Base-by-base conservation (phyloP, 2,329 filamentous ascomycete genomes). In the Ascochyta rabiei region DNA sequence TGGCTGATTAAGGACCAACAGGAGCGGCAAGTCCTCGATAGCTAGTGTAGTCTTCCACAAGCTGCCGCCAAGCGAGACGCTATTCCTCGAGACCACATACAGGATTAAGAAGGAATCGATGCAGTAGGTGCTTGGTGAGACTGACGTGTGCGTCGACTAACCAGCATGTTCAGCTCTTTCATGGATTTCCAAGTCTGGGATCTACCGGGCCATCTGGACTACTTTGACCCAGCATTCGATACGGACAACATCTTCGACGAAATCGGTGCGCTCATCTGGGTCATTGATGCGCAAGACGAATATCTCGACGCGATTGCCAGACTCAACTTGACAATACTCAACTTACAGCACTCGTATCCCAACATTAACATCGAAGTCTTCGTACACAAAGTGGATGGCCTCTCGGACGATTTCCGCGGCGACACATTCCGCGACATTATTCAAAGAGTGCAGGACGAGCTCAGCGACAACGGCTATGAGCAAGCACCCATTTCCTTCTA, bases 101-200 rank as follows among this genome's bases (percentile, higher is more conserved):
- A 85, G 90, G 28, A 96, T 98, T 60, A 92, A 96, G 71, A 96
- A 96, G 72, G 92, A 97, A 66, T 91, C 90, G 3, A 93, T 98
- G 82, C 91, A 95, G 93, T 97, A 76, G 78, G 91, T 42, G 15
- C 19, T 37, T 10, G 5, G 23, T 1, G n/a, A 26, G 23, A 4
- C 26, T 13, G 30, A 13, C 16, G 4, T n/a, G 3, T 24, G 34
- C 18, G 28, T 30, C 9, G 7, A 35, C 56, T 59, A 13, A 67
- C 18, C 39, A 47, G 43, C 19, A 8, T 21, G 7, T 15, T 16
- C 54, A 97, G 92, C 65, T 98, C 95, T 3, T 98, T 99, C 74
- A 97, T 98, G 92, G 93, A 98, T 73, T 97, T 98, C 65, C 93
- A 98, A 77, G 91, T 97, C 42, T 97, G 93, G 90, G 95, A 99